A percentile compares a stretch with the other conserved stretches of the same genome.
Evolutionary conservation across 495 filamentous ascomycete species (phyloP).

Genomic region (Xeromyces bisporus): DNA sequence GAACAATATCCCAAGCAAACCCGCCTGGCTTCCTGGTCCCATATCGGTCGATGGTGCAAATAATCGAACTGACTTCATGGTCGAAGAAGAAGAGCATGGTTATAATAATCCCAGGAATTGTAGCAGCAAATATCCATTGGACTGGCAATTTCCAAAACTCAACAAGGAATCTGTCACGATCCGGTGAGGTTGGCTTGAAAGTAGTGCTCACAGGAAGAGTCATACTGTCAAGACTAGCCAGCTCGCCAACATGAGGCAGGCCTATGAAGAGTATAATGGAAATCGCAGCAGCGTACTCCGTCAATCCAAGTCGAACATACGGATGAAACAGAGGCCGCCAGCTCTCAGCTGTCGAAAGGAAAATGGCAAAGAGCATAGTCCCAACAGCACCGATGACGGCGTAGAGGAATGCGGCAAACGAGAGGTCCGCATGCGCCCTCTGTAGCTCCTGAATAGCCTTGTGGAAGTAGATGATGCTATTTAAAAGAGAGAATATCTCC

Average conservation of each 20-base stretch:
- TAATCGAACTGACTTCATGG: conserved; percentile 61
- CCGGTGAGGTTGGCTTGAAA: conserved; percentile 42
- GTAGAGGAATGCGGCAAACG: conserved; percentile 55
- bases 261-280: conserved; percentile 53
- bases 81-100: conserved; percentile 61
- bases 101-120: conserved; percentile 49
- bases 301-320: conserved; percentile 46
- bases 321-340: conserved; percentile 52
- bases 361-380: conserved; percentile 50
- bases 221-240: conserved; percentile 42
- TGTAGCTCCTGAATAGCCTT: conserved; percentile 56
- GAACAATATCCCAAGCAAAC: conserved; percentile 52
- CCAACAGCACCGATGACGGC: conserved; percentile 51
- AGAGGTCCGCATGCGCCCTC: conserved; percentile 38
- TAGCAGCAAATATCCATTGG: conserved; percentile 45
- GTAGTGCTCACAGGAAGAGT: conserved; percentile 40
- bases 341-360: conserved; percentile 43
- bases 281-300: conserved; percentile 56
- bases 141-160: conserved; percentile 48
- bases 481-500: conserved; percentile 55
- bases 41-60: conserved; percentile 51
- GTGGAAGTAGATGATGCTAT: conserved; percentile 61
- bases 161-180: conserved; percentile 43
- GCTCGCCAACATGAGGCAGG: conserved; percentile 48
- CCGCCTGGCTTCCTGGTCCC: conserved; percentile 49